Conservation (phyloP, 805 yeast genomes). For the Kodamaea sagamina region DNA sequence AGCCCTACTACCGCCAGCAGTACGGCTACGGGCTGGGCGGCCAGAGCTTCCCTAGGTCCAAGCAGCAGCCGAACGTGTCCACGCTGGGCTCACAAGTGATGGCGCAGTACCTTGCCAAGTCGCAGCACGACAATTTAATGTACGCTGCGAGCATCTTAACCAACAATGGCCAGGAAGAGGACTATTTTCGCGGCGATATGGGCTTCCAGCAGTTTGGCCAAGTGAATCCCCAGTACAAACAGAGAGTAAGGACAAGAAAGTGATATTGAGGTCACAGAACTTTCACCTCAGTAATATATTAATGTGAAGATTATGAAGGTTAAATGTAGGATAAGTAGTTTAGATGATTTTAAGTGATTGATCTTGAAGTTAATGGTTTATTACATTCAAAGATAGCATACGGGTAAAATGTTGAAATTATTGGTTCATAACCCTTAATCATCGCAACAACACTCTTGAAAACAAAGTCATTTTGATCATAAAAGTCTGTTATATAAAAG, state of each 20-base stretch:
- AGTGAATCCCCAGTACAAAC: slow-evolving; percentile 1
- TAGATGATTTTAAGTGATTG: too few relatives aligned
- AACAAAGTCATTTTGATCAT: too few relatives aligned
- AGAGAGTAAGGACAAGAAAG: neutral
- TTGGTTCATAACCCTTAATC: too few relatives aligned
- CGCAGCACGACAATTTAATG: slow-evolving; percentile 60
- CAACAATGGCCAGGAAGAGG: slow-evolving; percentile 23
- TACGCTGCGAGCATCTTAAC: slow-evolving; percentile 38
- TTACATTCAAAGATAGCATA: too few relatives aligned
- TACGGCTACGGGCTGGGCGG: slow-evolving; percentile 4
- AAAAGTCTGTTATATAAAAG: too few relatives aligned
- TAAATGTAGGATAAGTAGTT: too few relatives aligned
- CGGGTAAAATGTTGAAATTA: too few relatives aligned
- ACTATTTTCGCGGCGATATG: slow-evolving; percentile 11
- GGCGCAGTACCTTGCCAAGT: slow-evolving; percentile 76
- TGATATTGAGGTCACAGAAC: neutral
- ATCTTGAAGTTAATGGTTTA: too few relatives aligned
- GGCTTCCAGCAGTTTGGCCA: slow-evolving; percentile 7
- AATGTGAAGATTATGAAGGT: too few relatives aligned
- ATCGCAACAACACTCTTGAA: too few relatives aligned
- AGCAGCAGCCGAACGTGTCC: slow-evolving; percentile 15
- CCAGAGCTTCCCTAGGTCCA: slow-evolving; percentile 9
- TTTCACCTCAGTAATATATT: too few relatives aligned
- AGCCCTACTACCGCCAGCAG: slow-evolving; percentile 8
- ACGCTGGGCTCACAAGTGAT: slow-evolving; percentile 68